phyloP scores from a whole-genome alignment of 352 stramenopile species.

The Pythium phragmiticola region DNA sequence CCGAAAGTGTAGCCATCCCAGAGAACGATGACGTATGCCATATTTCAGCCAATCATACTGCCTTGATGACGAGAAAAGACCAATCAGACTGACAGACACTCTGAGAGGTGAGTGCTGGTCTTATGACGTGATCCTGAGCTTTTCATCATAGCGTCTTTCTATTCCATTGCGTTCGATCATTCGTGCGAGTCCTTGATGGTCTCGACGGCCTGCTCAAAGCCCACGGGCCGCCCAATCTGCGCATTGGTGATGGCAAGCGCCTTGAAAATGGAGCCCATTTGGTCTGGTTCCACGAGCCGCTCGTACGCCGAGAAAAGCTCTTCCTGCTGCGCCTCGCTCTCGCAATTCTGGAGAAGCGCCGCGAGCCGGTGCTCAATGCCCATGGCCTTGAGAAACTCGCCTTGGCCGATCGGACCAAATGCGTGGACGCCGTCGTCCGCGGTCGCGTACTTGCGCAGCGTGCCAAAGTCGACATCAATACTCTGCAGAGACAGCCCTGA shows the following conservation, averaged over 20 bases:
- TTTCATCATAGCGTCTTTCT: neutral
- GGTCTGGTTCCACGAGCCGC: constrained; percentile 87
- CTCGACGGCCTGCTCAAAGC: constrained; percentile 46
- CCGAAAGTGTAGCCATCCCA: constrained; percentile 10
- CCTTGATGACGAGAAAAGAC: neutral
- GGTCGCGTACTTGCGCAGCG: constrained; percentile 59
- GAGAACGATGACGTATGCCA: neutral
- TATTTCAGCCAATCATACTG: neutral
- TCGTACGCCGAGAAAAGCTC: constrained; percentile 91
- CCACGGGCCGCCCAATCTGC: constrained; percentile 54
- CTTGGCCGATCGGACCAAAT: constrained; percentile 90
- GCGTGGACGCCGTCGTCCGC: constrained; percentile 56
- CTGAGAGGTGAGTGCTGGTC: constrained; percentile 4
- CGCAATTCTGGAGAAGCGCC: constrained; percentile 85
- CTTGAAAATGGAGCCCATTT: constrained; percentile 95
- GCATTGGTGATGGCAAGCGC: constrained; percentile 86
- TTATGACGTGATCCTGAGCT: neutral
- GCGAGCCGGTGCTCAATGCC: constrained; percentile 92
- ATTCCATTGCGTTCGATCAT: neutral
- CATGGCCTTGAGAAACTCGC: constrained; percentile 93
- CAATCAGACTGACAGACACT: neutral
- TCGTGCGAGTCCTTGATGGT: constrained; percentile 10
- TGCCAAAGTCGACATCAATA: constrained; percentile 89
- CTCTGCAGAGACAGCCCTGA: constrained; percentile 37
- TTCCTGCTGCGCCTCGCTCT: constrained; percentile 82